Conservation (phyloP, 2,329 filamentous ascomycete species). For the Furcasterigmium furcatum region DNA sequence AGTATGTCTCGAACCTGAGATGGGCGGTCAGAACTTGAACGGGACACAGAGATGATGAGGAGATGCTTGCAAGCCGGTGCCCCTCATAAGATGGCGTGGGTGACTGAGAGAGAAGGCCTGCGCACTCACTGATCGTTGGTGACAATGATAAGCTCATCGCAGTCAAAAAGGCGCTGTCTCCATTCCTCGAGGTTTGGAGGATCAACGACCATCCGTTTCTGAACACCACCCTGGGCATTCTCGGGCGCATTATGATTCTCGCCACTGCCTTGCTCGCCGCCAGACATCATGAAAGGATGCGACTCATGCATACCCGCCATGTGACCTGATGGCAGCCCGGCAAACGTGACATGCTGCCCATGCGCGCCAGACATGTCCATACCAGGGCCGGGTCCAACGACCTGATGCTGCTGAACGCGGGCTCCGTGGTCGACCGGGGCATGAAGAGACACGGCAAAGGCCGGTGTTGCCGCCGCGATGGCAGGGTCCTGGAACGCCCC, state of each 20-base stretch:
- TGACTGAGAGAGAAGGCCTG: background rate
- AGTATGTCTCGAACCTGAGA: conserved; percentile 80
- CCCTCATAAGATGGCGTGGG: no score
- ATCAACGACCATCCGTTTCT: conserved; percentile 41
- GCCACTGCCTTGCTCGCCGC: background rate
- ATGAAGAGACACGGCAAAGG: background rate
- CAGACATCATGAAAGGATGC: background rate
- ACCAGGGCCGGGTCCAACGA: background rate
- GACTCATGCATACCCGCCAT: background rate
- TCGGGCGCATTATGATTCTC: background rate
- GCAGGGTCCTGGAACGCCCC: background rate
- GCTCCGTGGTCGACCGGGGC: background rate
- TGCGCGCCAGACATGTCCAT: background rate
- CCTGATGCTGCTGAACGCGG: background rate
- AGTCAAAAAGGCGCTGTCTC: conserved; percentile 70
- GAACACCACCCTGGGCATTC: background rate
- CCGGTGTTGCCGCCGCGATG: background rate
- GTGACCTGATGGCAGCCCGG: background rate
- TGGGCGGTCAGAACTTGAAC: background rate
- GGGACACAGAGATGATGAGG: conserved; percentile 7
- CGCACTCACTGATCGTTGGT: conserved; percentile 67
- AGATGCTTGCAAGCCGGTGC: background rate
- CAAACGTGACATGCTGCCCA: background rate
- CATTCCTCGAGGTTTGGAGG: conserved; percentile 67
- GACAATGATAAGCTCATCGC: conserved; percentile 69